Percentiles rank a stretch among this genome's conserved stretches.
phyloP scores from a whole-genome alignment of 108 stramenopile species.

The Nannochloropsis granulata region DNA sequence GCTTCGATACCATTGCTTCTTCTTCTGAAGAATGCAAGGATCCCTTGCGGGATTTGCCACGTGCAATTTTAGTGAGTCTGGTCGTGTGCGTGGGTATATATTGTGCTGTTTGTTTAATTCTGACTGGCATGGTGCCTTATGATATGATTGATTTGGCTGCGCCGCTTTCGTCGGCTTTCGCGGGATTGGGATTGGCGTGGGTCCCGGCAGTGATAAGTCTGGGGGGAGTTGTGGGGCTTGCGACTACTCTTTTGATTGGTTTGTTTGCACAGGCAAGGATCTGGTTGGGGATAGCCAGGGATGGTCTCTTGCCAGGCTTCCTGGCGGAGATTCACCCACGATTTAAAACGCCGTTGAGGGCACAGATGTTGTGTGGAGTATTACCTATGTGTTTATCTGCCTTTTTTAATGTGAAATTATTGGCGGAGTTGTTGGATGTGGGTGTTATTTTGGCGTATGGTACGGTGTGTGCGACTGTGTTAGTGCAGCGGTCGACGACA shows the following conservation, averaged over 20 bases:
- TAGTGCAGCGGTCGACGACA: background rate
- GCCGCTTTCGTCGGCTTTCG: background rate
- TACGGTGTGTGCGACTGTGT: background rate
- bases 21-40: background rate
- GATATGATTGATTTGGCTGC: background rate
- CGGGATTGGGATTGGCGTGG: background rate
- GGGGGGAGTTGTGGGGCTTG: background rate
- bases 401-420: background rate
- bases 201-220: background rate
- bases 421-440: background rate
- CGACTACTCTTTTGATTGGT: background rate
- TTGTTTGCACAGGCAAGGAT: background rate
- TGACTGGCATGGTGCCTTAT: background rate
- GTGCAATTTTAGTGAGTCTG: background rate
- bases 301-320: background rate
- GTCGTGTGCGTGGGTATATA: background rate
- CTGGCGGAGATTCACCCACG: background rate
- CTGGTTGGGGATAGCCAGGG: background rate
- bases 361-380: background rate
- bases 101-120: background rate
- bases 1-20: background rate
- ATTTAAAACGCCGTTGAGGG: background rate
- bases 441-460: background rate
- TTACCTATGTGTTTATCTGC: background rate
- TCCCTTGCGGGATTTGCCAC: background rate